Conservation (phyloP, 768 basidiomycete species). For the Phylloporus rhodoxanthus region DNA sequence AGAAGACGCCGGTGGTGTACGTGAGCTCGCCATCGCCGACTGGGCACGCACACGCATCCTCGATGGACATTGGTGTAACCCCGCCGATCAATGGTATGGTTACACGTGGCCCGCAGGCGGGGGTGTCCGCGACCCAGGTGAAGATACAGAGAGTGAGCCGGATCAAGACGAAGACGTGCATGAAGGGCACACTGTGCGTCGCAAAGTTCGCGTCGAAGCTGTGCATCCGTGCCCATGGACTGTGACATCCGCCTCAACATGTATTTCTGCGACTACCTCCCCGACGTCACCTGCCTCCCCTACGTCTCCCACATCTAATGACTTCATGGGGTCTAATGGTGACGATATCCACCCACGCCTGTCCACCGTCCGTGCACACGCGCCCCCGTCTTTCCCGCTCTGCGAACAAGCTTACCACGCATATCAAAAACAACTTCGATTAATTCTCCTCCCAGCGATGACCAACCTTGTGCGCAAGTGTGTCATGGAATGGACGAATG, state of each 20-base stretch:
- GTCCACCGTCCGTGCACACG: constrained; percentile 42
- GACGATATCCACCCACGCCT: constrained; percentile 43
- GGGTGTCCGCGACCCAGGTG: constrained; percentile 25
- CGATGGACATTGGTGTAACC: constrained; percentile 72
- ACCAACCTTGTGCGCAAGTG: constrained; percentile 60
- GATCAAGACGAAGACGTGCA: constrained; percentile 20
- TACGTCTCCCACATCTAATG: constrained; percentile 14
- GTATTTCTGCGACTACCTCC: constrained; percentile 5
- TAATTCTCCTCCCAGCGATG: constrained; percentile 60
- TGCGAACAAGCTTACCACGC: constrained; percentile 59
- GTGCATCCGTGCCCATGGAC: constrained; percentile 64
- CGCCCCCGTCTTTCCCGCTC: constrained; percentile 57
- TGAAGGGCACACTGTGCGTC: constrained; percentile 15
- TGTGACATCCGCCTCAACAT: constrained; percentile 13
- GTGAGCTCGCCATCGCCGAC: constrained; percentile 57
- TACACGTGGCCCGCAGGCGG: constrained; percentile 36
- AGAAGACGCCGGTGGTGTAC: constrained; percentile 42
- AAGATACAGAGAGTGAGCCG: constrained; percentile 27
- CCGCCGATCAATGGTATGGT: constrained; percentile 63
- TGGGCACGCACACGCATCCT: constrained; percentile 69
- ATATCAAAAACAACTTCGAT: constrained; percentile 53
- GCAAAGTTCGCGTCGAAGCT: constrained; percentile 21
- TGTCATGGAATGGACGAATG: constrained; percentile 55
- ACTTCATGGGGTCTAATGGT: not conserved
- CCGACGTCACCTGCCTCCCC: constrained; percentile 23